Evolutionary conservation across 345 rosid species (phyloP), one percentile per base, ranked within the genome.

Genomic region (Erodium maritimum): DNA sequence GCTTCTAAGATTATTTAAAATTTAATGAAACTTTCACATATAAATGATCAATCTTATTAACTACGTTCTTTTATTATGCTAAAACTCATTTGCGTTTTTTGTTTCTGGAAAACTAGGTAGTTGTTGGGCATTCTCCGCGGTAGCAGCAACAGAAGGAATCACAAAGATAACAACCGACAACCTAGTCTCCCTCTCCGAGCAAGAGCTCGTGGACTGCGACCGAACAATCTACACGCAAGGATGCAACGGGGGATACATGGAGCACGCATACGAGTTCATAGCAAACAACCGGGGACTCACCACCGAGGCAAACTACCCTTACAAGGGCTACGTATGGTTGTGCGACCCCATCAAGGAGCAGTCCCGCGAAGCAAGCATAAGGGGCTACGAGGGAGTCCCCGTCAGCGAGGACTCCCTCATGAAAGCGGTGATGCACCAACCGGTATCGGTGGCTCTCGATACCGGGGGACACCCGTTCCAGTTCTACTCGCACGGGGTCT

Each of bases 121-220:
- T 60, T 71, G 71, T 16, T 60, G 71, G 71, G 75, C 69, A 5
- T 67, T 71, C 68, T 71, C 69, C 14, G 59, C 75, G 1, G 51
- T 60, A 3, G 75, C 52, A 17, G 61, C 72, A 3, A 57, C 52
- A 0, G 65, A 60, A 52, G 66, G 71, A 17, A 63, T 72, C 42
- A 19, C 48, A 60, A 59, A 55, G 21, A 24, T 59, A 23, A 21
- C 52, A 0, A 29, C 57, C 3, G 55, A 65, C 18, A 50, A 66
- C 9, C 37, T 74, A 57, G 57, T 57, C 42, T 66, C 72, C 2
- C 59, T 67, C 6, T 54, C 72, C 5, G 72, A 74, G 59, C 78
- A 74, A 55, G 67, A 74, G 52, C 64, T 74, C 6, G 66, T 74
- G 0, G 78, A 70, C 50, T 74, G 74, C 48, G 74, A 73, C 63